Evolutionary conservation across 345 rosid species (phyloP).

Genomic region (Geranium brycei): DNA sequence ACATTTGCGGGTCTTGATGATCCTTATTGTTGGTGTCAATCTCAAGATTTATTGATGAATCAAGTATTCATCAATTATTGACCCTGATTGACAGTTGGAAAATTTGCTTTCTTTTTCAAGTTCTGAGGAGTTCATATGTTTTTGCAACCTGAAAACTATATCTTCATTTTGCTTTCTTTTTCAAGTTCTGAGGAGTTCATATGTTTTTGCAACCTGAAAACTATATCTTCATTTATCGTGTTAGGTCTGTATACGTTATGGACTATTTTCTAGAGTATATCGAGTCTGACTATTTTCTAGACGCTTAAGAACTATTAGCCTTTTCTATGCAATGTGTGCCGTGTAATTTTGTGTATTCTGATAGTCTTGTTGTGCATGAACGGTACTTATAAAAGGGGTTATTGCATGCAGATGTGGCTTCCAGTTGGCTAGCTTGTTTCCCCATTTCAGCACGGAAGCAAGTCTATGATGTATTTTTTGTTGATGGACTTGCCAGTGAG

Average conservation of each 20-base stretch:
- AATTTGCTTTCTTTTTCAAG: no score
- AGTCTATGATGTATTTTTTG: slow-evolving; percentile 72
- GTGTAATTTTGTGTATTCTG: not conserved
- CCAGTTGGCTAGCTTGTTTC: slow-evolving; percentile 86
- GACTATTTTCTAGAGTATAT: not conserved
- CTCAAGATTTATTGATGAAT: no score
- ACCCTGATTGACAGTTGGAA: no score
- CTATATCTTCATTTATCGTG: not conserved
- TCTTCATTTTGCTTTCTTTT: no score
- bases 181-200: not conserved
- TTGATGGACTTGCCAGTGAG: slow-evolving; percentile 47
- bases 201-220: not conserved
- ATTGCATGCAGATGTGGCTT: slow-evolving; percentile 60
- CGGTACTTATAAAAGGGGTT: slow-evolving; percentile 3
- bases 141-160: not conserved
- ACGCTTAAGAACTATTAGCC: not conserved
- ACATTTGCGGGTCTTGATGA: no score
- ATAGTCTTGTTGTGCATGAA: no score
- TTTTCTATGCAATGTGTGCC: not conserved
- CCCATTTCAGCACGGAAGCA: slow-evolving; percentile 55
- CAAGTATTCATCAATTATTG: no score
- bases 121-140: not conserved
- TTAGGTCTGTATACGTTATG: not conserved
- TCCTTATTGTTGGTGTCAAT: no score
- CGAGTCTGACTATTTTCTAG: not conserved